Evolutionary conservation across 371 early-diverging fungal species (phyloP), one percentile per base, ranked within the genome.

Genomic region (Haplosporangium sp.): DNA sequence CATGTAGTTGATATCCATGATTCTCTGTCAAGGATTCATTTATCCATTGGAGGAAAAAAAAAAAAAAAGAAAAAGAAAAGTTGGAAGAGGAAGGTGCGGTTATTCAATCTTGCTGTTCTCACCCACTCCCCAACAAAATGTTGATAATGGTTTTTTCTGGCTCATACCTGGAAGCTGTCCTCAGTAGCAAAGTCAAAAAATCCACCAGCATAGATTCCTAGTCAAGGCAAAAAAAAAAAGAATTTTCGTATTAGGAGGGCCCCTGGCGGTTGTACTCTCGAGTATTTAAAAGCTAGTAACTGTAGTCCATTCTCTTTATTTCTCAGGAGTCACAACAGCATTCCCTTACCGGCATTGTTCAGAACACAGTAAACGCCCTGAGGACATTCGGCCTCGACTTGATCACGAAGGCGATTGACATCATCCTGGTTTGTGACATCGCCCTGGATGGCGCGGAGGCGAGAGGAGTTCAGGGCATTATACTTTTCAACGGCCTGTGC

Each of bases 1-100:
- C 70, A 81, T 83, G 59, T 71, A 83, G 75, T 83, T 83, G 62
- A 81, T 70, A 46, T 81, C 81, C 83, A 83, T 83, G 41, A 81
- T 73, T 77, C 73, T 81, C 74, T 77, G 50, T 37, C 42, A 41
- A 9, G 36, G 9, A 6, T 4, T 7, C 18, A 38, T 5, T 40
- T n/a, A n/a, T n/a, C n/a, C n/a, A n/a, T n/a, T n/a, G n/a, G n/a
- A n/a, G 18, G 0, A 55, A 59, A 29, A 13, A 46, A 40, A 47
- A 11, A 18, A 21, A 50, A 45, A 52, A 50, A 40, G 43, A 42
- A 42, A 42, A 55, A 13, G 4, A 20, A 37, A 11, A 6, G 48
- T 37, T 37, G 23, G 9, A 42, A 29, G 40, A 8, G 16, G 2
- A 23, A 18, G 8, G 9, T 6, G 50, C 23, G 10, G 3, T 5